These are phyloP conservation scores for Malus orientalis DNA, from an alignment of 306 rosid genomes.

Conservation along the genomic window DNA sequence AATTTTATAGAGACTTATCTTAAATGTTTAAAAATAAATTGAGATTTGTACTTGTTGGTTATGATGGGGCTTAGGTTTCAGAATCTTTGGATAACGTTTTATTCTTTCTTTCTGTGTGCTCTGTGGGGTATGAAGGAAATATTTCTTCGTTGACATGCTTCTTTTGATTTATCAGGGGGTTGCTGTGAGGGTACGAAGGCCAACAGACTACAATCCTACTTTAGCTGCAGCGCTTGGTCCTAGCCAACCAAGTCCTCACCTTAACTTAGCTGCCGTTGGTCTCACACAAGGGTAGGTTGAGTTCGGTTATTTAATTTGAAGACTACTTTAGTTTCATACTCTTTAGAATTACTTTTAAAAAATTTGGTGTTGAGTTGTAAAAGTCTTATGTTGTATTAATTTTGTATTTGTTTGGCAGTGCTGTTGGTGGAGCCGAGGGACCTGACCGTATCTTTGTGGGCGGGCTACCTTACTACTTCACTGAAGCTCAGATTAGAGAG, in stretches of 20 bases:
- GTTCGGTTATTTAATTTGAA: background rate
- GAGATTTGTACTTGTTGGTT: background rate
- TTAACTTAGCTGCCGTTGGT: constrained; percentile 67
- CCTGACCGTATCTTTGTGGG: constrained; percentile 82
- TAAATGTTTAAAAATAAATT: background rate
- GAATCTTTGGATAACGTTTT: background rate
- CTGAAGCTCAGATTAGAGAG: constrained; percentile 64
- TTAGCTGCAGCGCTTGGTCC: constrained; percentile 81
- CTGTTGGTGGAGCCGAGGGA: constrained; percentile 64
- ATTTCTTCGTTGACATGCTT: background rate
- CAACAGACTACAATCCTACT: constrained; percentile 76
- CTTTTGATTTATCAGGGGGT: constrained; percentile 51
- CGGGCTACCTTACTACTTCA: constrained; percentile 76
- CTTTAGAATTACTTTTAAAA: background rate
- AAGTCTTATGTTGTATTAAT: constrained; percentile 13
- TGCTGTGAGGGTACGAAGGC: constrained; percentile 81
- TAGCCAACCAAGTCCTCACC: constrained; percentile 66
- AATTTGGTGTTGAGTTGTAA: background rate
- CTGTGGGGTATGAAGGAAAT: background rate
- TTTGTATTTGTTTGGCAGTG: constrained; percentile 33
- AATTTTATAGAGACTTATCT: background rate
- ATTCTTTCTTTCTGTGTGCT: background rate
- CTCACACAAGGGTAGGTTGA: constrained; percentile 50
- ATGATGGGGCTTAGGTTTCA: background rate
- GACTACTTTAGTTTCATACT: background rate